A percentile compares a stretch with the other conserved stretches of the same genome.
phyloP scores from a whole-genome alignment of 2,329 filamentous ascomycete species.

The Eurotiales sp. region DNA sequence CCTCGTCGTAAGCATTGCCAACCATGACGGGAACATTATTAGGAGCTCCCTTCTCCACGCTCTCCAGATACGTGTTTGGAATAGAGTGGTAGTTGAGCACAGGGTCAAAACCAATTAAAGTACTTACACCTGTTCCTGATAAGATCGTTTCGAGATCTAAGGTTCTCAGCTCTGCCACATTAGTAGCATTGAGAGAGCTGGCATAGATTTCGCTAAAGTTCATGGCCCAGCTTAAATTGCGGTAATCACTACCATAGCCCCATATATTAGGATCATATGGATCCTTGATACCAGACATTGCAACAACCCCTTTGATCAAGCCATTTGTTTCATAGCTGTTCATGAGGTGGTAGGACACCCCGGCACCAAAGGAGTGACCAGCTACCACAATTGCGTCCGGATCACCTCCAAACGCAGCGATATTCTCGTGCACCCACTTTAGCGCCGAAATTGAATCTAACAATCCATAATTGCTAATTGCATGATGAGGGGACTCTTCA shows the following conservation, averaged over 20 bases:
- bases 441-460: constrained; percentile 18
- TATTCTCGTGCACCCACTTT: constrained; percentile 24
- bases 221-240: background rate
- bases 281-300: background rate
- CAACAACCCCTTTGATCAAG: background rate
- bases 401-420: constrained; percentile 27
- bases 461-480: constrained; percentile 18
- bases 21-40: background rate
- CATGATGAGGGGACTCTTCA: background rate
- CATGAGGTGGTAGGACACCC: background rate
- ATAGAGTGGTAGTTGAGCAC: background rate
- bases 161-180: background rate
- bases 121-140: background rate
- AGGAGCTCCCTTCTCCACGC: background rate
- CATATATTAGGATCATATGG: background rate
- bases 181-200: background rate
- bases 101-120: background rate
- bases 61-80: background rate
- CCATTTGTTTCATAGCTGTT: background rate
- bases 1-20: background rate
- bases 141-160: background rate
- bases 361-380: constrained; percentile 24
- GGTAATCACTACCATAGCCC: background rate
- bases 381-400: constrained; percentile 22
- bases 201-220: background rate